Evolutionary conservation across 805 yeast genomes (phyloP), one percentile per base, ranked within the genome.

Genomic region (Jamesozyma lodderae): DNA sequence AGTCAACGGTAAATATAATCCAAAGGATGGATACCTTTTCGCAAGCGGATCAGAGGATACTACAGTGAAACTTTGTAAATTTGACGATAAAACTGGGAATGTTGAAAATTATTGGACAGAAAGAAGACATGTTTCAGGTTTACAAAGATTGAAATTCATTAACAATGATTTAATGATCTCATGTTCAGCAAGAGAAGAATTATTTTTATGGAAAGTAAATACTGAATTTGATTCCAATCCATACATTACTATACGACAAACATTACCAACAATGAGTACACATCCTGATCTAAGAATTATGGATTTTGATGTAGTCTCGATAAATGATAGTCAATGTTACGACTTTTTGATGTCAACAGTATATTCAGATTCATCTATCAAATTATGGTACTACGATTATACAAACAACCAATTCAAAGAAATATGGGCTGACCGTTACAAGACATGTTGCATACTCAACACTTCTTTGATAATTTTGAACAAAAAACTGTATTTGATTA

Each of bases 31-130:
- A 0, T 60, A 50, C 17, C 49, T 81, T 4, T 52, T 86, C 16
- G 70, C 84, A 23, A 77, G 90, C 4, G 97, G 86, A 4, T 79
- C 95, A 0, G 98, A 92, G 57, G 98, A 92, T 53, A 82, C 96
- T 0, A 72, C 85, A 0, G 62, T 92, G 4, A 72, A 75, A 42
- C 45, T 90, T n/a, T 72, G 79, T 3, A 51, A 63, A 22, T 41
- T 62, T 3, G 40, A 57, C 37, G 33, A 39, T 13, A 31, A 17
- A 0, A 48, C 51, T 16, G 85, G 86, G 1, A 42, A 47, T 0
- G 45, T 82, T 2, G 49, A 52, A 7, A 69, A 67, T 26, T 61
- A 59, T 23, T 77, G 85, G 80, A 69, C 81, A 3, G 69, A 79
- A 53, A 73, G 90, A 56, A 74, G 76, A 40, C 98, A 92, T 57